phyloP scores from a whole-genome alignment of 768 basidiomycete species.

The Chiua virens region DNA sequence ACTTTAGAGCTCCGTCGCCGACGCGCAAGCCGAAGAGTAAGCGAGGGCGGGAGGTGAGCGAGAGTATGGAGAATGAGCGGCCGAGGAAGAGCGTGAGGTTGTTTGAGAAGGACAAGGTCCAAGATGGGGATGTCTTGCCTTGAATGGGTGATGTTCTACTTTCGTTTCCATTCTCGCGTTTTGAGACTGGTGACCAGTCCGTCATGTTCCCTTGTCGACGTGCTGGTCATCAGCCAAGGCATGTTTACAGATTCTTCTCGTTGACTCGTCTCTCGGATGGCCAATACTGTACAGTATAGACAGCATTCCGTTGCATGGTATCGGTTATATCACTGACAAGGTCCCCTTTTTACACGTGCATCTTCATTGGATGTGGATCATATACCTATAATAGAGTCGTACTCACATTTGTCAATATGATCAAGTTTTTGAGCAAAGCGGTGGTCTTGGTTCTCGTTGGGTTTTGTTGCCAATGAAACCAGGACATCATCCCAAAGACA shows the following conservation, averaged over 20 bases:
- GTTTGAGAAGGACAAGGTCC: conserved; percentile 8
- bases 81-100: conserved; percentile 24
- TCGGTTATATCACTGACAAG: background rate
- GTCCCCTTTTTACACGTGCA: conserved; percentile 74
- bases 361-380: conserved; percentile 90
- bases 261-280: background rate
- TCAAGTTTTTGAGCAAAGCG: conserved; percentile 64
- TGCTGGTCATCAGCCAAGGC: too few species aligned
- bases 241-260: too few species aligned
- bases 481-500: too few species aligned
- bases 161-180: background rate
- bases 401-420: conserved; percentile 76
- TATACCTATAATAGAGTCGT: conserved; percentile 88
- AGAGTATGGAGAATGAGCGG: conserved; percentile 10
- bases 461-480: too few species aligned
- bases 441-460: conserved; percentile 64
- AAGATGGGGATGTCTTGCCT: background rate
- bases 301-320: conserved; percentile 3
- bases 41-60: conserved; percentile 20
- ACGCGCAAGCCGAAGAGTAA: conserved; percentile 29
- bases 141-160: background rate
- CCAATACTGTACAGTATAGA: background rate
- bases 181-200: too few species aligned
- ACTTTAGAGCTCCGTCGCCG: conserved; percentile 32
- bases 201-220: too few species aligned